Conservation (phyloP, 306 rosid genomes). For the Pterocarpus macrocarpus region DNA sequence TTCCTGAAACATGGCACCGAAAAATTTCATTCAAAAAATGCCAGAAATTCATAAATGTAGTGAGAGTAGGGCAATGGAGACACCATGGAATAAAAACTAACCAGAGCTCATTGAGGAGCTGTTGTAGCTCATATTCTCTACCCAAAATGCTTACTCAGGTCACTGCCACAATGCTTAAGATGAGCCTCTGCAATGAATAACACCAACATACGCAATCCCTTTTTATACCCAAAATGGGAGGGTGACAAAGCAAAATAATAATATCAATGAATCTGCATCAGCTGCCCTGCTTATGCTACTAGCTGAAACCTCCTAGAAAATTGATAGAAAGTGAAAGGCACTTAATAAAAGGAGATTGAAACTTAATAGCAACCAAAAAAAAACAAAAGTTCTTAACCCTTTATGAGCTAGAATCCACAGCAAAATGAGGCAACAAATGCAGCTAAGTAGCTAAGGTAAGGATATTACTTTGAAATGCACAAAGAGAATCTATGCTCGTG, state of each 20-base stretch:
- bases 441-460: conserved; percentile 59
- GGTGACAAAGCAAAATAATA: conserved; percentile 55
- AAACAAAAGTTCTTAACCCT: conserved; percentile 55
- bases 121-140: conserved; percentile 72
- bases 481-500: conserved; percentile 71
- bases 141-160: conserved; percentile 41
- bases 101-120: conserved; percentile 73
- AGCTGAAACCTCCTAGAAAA: conserved; percentile 52
- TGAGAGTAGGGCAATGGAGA: conserved; percentile 38
- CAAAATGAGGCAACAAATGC: conserved; percentile 54
- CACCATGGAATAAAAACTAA: conserved; percentile 55
- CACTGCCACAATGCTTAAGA: conserved; percentile 51
- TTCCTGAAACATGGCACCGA: conserved; percentile 66
- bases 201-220: conserved; percentile 54
- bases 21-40: conserved; percentile 48
- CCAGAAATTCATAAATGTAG: conserved; percentile 34
- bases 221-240: conserved; percentile 66
- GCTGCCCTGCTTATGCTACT: conserved; percentile 52
- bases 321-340: conserved; percentile 76
- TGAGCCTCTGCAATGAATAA: conserved; percentile 78
- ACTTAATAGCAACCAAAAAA: conserved; percentile 22
- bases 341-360: conserved; percentile 58
- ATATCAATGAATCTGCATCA: conserved; percentile 63
- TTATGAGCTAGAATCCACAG: conserved; percentile 64
- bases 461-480: conserved; percentile 57